Evolutionary conservation across 2,329 filamentous ascomycete genomes (phyloP), one percentile per base, ranked within the genome.

Genomic region (Alternaria brassicae): DNA sequence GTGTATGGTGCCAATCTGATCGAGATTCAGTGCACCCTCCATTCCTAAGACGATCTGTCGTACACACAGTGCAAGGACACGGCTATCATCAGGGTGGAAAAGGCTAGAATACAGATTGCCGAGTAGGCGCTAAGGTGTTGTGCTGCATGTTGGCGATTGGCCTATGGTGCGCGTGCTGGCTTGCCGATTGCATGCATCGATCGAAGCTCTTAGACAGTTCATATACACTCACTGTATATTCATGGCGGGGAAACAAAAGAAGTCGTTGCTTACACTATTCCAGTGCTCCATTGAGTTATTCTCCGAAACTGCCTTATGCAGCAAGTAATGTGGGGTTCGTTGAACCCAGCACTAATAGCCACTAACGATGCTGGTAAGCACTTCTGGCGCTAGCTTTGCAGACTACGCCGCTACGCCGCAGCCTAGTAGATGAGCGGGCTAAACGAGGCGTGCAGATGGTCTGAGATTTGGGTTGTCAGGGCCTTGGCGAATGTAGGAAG

Each of bases 311-410:
- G 21, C 44, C 44, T n/a, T 19, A 48, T 34, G n/a, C 32, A 48
- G 44, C 44, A 48, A 48, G 13, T 23, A 32, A n/a, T 30, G 44
- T 34, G 44, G 44, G 44, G 44, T 48, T 30, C 28, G 44, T 48
- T 21, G 44, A 48, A 48, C 44, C 28, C 30, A 48, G 44, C 44
- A 48, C 44, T 48, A 48, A 48, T 30, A 48, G 44, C 44, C 44
- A 48, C 44, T 48, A 48, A 48, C 44, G 44, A 48, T 23, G 30
- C 44, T 48, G 44, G 30, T 48, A 48, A 48, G 44, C 44, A 48
- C 28, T 48, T 48, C 44, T 23, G 32, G 19, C 44, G 23, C 44
- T 48, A 48, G 44, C 28, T 21, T 48, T 21, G 44, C 44, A 48
- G 44, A 19, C 44, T 25, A 34, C 44, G 44, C 44, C 44, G 28